Evolutionary conservation across 176 grass and related monocot species (phyloP), one percentile per base, ranked within the genome.

Genomic region (Cenchrus americanus): DNA sequence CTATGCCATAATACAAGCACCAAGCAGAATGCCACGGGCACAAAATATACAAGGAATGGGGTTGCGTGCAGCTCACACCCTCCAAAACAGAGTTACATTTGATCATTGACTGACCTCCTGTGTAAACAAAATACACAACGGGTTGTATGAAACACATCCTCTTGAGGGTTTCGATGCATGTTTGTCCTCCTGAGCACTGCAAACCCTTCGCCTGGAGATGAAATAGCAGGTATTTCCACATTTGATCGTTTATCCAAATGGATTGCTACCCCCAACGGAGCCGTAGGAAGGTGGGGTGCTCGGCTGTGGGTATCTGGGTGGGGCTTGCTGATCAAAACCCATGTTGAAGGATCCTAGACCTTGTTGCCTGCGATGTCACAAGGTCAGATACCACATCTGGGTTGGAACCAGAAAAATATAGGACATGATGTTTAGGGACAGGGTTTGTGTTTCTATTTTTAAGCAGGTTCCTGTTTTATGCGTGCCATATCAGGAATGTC

Each of bases 201-300:
- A 69, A 67, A 62, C 51, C 52, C 69, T 65, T 73, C 9, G 75
- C 48, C 51, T 15, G 32, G 73, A 61, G 58, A 83, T 71, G 72
- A 53, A 67, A 64, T 14, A 87, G 32, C 66, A 66, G 78, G 71
- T 59, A 48, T 44, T 27, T n/a, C 46, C 40, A 83, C 30, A 59
- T 57, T 34, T 18, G 55, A 19, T 51, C 68, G 21, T 78, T 66
- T 84, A 98, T 43, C 95, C 95, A 75, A 95, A 98, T 32, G 95
- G 95, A 82, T 98, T 98, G 80, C 95, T 98, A 82, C 95, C 89
- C 69, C 92, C 91, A 62, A 89, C 84, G 66, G 88, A 63, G 51
- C 85, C 77, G 17, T 91, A 95, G 58, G 88, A 88, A 75, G 86
- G 90, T 62, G 86, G 90, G 7, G 90, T 91, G 83, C 52, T 88